These are phyloP conservation scores for Penicillium paneum DNA, from an alignment of 2,329 filamentous ascomycete species.

Conservation along the genomic window DNA sequence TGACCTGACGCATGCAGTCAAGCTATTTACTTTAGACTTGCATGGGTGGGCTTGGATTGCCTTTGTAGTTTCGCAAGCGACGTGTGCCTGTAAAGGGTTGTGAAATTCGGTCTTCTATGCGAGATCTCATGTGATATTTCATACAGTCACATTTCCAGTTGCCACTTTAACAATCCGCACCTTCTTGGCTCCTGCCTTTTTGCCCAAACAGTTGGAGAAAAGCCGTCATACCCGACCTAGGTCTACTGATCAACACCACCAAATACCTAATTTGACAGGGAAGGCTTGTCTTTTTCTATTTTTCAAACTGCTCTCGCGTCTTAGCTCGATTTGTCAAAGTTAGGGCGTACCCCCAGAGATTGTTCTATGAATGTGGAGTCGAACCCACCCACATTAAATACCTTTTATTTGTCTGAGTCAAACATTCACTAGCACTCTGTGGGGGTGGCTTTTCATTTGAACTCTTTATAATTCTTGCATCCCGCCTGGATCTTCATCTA, in stretches of 20 bases:
- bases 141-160: conserved; percentile 1
- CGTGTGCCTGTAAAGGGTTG: background rate
- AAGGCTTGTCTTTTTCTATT: conserved; percentile 10
- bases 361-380: conserved; percentile 15
- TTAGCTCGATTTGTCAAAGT: conserved; percentile 7
- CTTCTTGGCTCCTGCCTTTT: conserved; percentile 11
- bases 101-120: conserved; percentile 3
- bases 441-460: conserved; percentile 1
- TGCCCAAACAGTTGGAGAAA: conserved; percentile 9
- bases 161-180: conserved; percentile 12
- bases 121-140: conserved; percentile 6
- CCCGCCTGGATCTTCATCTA: conserved; percentile 13
- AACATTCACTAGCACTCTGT: conserved; percentile 11
- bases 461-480: conserved; percentile 9
- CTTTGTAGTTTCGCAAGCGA: background rate
- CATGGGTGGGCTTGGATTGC: background rate
- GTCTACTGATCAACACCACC: conserved; percentile 17
- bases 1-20: conserved; percentile 2
- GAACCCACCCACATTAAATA: conserved; percentile 14
- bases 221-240: conserved; percentile 24
- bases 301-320: conserved; percentile 8
- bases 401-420: conserved; percentile 15
- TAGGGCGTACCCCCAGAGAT: conserved; percentile 15
- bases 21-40: background rate
- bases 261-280: conserved; percentile 14